These are phyloP conservation scores for Durio zibethinus DNA, from an alignment of 345 rosid species.

Conservation along the genomic window DNA sequence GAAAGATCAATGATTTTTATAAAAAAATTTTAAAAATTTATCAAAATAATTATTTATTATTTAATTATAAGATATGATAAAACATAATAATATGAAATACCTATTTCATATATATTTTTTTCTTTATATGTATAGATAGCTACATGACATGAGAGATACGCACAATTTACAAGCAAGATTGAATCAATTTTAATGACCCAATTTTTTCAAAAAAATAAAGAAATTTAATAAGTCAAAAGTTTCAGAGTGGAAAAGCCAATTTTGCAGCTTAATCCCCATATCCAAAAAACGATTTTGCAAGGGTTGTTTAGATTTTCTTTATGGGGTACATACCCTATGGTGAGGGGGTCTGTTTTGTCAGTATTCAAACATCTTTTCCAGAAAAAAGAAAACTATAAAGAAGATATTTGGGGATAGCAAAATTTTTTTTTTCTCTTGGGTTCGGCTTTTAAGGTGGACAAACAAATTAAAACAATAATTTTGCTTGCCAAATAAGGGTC, in stretches of 20 bases:
- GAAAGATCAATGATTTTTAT: too few relatives aligned
- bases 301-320: background rate
- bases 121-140: too few relatives aligned
- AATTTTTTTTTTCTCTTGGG: conserved; percentile 9
- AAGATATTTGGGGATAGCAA: background rate
- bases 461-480: background rate
- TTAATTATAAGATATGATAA: too few relatives aligned
- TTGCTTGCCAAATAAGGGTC: conserved; percentile 23
- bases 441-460: conserved; percentile 28
- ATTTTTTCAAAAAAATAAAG: background rate
- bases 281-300: background rate
- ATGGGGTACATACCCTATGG: conserved; percentile 13
- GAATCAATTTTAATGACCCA: background rate
- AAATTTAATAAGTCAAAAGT: conserved; percentile 10
- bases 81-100: too few relatives aligned
- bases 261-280: background rate
- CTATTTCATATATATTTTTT: too few relatives aligned
- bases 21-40: too few relatives aligned
- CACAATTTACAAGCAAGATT: background rate
- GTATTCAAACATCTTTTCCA: conserved; percentile 21
- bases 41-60: too few relatives aligned
- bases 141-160: background rate
- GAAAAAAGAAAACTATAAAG: background rate
- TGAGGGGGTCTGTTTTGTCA: conserved; percentile 27
- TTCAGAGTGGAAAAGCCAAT: conserved; percentile 1